phyloP scores from a whole-genome alignment of 2,329 filamentous ascomycete genomes.

The Aureobasidium uvarum region DNA sequence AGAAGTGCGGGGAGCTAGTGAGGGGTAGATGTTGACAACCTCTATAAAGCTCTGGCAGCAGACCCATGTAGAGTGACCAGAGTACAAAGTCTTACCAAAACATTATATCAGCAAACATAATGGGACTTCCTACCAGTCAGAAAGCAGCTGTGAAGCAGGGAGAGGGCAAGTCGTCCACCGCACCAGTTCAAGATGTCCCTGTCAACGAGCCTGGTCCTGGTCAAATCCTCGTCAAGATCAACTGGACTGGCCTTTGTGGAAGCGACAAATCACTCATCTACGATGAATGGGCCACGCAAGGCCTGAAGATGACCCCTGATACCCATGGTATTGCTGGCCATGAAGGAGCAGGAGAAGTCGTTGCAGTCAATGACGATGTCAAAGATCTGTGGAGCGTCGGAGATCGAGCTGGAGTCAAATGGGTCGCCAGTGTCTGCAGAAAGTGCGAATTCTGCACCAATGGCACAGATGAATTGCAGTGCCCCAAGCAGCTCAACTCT shows the following conservation, averaged over 20 bases:
- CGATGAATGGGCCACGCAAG: slow-evolving; percentile 39
- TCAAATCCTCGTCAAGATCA: slow-evolving; percentile 41
- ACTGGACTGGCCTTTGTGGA: slow-evolving; percentile 40
- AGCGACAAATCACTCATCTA: slow-evolving; percentile 41
- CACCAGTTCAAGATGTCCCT: slow-evolving; percentile 37
- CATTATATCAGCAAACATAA: neutral
- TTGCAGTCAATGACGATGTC: slow-evolving; percentile 33
- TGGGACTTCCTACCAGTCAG: slow-evolving; percentile 31
- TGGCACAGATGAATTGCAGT: slow-evolving; percentile 41
- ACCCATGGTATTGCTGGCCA: slow-evolving; percentile 37
- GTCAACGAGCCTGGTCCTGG: slow-evolving; percentile 37
- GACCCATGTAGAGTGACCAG: neutral
- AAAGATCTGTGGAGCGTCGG: slow-evolving; percentile 35
- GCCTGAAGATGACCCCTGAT: slow-evolving; percentile 35
- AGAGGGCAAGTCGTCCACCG: slow-evolving; percentile 33
- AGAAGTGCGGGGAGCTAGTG: neutral
- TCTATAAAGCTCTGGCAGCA: slow-evolving; percentile 4
- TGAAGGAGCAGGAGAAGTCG: slow-evolving; percentile 37
- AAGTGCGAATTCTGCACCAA: slow-evolving; percentile 38
- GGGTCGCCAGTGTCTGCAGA: slow-evolving; percentile 34
- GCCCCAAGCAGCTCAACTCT: slow-evolving; percentile 40
- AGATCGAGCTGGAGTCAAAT: slow-evolving; percentile 39
- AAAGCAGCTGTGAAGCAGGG: slow-evolving; percentile 42
- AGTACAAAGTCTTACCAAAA: neutral
- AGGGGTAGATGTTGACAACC: neutral